phyloP scores from a whole-genome alignment of 2,329 filamentous ascomycete species.

The Xylariaceae sp. region DNA sequence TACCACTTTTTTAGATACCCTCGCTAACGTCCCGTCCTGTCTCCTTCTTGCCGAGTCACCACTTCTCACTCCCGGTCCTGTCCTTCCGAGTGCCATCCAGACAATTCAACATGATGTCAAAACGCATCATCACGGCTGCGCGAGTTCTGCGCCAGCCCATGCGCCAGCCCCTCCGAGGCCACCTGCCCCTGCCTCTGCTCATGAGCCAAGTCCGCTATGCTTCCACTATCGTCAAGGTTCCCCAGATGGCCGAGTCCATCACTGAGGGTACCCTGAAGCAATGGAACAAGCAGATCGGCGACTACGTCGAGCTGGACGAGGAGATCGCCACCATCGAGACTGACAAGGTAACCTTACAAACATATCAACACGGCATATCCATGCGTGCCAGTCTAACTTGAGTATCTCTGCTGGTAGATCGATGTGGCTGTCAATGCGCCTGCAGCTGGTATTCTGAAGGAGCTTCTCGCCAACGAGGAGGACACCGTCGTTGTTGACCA shows the following conservation, averaged over 20 bases:
- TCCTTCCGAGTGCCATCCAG: neutral
- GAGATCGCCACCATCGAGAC: constrained; percentile 99
- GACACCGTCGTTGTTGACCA: constrained; percentile 94
- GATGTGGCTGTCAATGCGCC: constrained; percentile 95
- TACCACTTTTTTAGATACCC: neutral
- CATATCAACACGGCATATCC: constrained; percentile 1
- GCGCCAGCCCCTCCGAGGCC: constrained; percentile 40
- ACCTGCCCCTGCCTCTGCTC: constrained; percentile 43
- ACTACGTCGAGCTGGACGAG: constrained; percentile 91
- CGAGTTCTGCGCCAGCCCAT: constrained; percentile 36
- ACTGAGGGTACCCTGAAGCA: constrained; percentile 96
- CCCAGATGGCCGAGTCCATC: constrained; percentile 97
- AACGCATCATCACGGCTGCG: constrained; percentile 36
- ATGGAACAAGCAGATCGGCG: constrained; percentile 86
- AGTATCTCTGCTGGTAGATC: constrained; percentile 53
- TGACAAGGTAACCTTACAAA: constrained; percentile 66
- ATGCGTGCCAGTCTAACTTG: constrained; percentile 9
- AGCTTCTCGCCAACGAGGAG: constrained; percentile 86
- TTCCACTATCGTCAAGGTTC: constrained; percentile 85
- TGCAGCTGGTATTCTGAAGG: constrained; percentile 83
- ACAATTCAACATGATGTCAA: constrained; percentile 30
- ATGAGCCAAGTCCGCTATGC: constrained; percentile 62
- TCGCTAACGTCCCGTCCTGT: constrained; percentile 8
- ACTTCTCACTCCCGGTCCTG: neutral
- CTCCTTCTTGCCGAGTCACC: constrained; percentile 1